Base-by-base conservation (phyloP, 2,329 filamentous ascomycete species). In the Ophiostoma populinum region DNA sequence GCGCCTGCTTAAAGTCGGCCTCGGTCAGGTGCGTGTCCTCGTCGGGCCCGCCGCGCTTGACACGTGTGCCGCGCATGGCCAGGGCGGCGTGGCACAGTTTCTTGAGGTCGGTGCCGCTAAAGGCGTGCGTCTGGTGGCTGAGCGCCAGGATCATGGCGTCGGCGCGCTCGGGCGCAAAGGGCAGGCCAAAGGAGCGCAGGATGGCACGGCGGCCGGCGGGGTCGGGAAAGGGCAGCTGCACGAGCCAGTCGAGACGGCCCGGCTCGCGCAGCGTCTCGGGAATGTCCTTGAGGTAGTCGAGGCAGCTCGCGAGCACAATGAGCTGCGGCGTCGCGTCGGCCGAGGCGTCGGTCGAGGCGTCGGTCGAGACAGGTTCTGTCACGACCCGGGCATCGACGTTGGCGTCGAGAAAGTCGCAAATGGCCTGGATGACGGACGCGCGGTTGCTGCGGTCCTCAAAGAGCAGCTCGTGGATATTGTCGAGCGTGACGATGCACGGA, bases 81-180 rank as follows among this genome's bases (percentile, higher is more conserved):
- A 24, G 4, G 6, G 16, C 28, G 19, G 15, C 17, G 27, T 17
- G 4, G 26, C 15, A 32, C 5, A 44, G 32, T 2, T 22, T 36
- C n/a, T n/a, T 10, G 0, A 94, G 60, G 11, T 65, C 67, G n/a
- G 62, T 58, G 2, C 80, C 79, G 21, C 82, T 92, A 52, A 82
- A 94, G 4, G 86, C 87, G 48, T 94, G 85, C 0, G 86, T 92
- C 37, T 73, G 70, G 41, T 80, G 70, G 27, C 77, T 77, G 28
- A 92, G 57, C 13, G 63, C 57, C 4, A 63, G 56, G 13, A 83
- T 55, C 8, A 72, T 57, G 2, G 56, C 55, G 3, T 75, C 62
- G 36, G 54, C 60, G 7, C 59, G 58, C 7, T 59, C 63, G 4
- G 61, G 48, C n/a, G 51, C 57, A 30, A 70, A 57, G 19, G 51